phyloP scores from a whole-genome alignment of 2,329 filamentous ascomycete genomes.

The Fusarium abutilonis region DNA sequence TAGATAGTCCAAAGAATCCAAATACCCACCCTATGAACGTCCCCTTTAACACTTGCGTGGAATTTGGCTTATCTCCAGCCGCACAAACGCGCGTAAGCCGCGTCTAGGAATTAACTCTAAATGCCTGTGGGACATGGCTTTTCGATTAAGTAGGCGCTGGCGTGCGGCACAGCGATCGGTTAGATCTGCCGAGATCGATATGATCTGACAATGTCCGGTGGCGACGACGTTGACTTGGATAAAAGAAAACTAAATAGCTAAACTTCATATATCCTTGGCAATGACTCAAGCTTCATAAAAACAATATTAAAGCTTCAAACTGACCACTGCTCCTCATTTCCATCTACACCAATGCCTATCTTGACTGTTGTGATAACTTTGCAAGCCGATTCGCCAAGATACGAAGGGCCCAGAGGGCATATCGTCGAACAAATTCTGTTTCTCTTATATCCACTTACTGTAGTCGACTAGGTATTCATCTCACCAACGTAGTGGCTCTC shows the following conservation, averaged over 20 bases:
- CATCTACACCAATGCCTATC: background rate
- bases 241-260: background rate
- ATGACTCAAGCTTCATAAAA: too few species aligned
- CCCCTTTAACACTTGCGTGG: background rate
- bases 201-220: background rate
- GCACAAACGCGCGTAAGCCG: slow-evolving; percentile 7
- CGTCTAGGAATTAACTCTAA: background rate
- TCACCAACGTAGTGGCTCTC: background rate
- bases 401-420: background rate
- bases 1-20: too few species aligned
- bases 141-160: slow-evolving; percentile 49
- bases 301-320: too few species aligned
- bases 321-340: too few species aligned
- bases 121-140: background rate
- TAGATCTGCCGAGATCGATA: slow-evolving; percentile 49
- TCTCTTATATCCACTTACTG: slow-evolving; percentile 3
- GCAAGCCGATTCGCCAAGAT: background rate
- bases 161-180: slow-evolving; percentile 50
- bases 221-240: background rate
- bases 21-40: too few species aligned
- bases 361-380: background rate
- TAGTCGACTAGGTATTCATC: background rate
- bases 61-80: background rate
- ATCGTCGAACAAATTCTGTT: background rate
- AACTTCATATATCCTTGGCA: too few species aligned